Conservation (phyloP, 2,329 filamentous ascomycete genomes). For the Sphaerulina vaccinii region DNA sequence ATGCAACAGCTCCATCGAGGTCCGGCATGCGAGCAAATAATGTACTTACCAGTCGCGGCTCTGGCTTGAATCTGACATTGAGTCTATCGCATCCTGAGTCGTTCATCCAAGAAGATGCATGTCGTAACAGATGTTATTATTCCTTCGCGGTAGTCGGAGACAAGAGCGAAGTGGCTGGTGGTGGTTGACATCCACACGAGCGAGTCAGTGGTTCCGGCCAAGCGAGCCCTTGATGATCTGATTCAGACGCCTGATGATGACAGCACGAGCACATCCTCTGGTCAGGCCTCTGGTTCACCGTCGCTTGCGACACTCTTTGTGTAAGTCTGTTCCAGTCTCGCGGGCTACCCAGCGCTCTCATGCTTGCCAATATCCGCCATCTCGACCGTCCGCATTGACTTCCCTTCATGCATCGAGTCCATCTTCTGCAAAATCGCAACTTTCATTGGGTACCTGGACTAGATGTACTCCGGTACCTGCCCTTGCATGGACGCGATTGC, state of each 20-base stretch:
- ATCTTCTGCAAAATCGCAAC: conserved; percentile 9
- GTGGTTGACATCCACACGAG: background rate
- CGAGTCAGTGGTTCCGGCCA: conserved; percentile 3
- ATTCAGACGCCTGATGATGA: conserved; percentile 1
- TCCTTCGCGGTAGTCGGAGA: background rate
- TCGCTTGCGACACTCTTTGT: background rate
- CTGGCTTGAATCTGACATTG: background rate
- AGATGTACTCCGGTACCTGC: conserved; percentile 24
- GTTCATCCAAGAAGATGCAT: background rate
- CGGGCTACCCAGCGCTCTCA: background rate
- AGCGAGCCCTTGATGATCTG: background rate
- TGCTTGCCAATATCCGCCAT: background rate
- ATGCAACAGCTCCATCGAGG: background rate
- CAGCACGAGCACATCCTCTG: background rate
- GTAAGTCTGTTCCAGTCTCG: background rate
- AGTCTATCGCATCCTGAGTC: background rate
- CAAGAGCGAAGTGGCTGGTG: conserved; percentile 1
- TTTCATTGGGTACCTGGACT: conserved; percentile 26
- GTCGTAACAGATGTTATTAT: background rate
- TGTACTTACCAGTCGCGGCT: background rate
- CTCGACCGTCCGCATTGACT: background rate
- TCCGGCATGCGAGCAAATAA: background rate
- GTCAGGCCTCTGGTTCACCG: background rate
- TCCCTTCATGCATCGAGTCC: conserved; percentile 3
- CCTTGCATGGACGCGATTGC: conserved; percentile 27